Conservation (phyloP, 2,329 filamentous ascomycete species). For the Lomentospora prolificans region DNA sequence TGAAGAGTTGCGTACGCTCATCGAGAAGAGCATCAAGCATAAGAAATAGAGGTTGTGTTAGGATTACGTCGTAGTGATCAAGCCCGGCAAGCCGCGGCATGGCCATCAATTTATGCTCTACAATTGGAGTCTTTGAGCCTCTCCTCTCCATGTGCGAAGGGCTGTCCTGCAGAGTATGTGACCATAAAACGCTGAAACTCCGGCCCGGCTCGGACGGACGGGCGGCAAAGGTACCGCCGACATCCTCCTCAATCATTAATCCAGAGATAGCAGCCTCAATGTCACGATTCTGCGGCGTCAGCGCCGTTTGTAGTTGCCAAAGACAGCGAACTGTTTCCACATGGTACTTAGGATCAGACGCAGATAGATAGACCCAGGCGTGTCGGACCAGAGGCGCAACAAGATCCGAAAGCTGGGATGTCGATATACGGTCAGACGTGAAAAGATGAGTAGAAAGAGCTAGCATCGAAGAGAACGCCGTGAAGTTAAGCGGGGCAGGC, state of each 20-base stretch:
- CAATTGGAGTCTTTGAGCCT: conserved; percentile 32
- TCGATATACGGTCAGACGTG: conserved; percentile 39
- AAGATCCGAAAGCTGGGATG: conserved; percentile 47
- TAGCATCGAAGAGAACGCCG: conserved; percentile 47
- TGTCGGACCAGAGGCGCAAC: conserved; percentile 59
- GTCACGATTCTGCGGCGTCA: conserved; percentile 57
- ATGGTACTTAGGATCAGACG: conserved; percentile 82
- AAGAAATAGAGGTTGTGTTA: conserved; percentile 72
- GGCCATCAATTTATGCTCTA: conserved; percentile 15
- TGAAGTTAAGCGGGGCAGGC: conserved; percentile 33
- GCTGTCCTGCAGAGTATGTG: conserved; percentile 61
- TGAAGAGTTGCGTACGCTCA: conserved; percentile 62
- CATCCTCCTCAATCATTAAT: conserved; percentile 51
- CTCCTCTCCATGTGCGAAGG: conserved; percentile 36
- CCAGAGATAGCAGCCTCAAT: conserved; percentile 70
- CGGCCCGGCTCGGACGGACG: conserved; percentile 52
- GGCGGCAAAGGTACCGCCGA: conserved; percentile 34
- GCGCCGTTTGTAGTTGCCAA: conserved; percentile 71
- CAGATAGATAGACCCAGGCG: conserved; percentile 73
- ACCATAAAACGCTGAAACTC: conserved; percentile 70
- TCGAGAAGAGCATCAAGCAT: conserved; percentile 70
- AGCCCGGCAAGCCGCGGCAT: conserved; percentile 38
- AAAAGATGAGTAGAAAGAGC: conserved; percentile 49
- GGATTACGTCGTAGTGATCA: conserved; percentile 60
- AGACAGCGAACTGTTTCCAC: conserved; percentile 82